These are phyloP conservation scores for Coemansia sp. DNA, from an alignment of 192 early-diverging fungal genomes.

Conservation along the genomic window DNA sequence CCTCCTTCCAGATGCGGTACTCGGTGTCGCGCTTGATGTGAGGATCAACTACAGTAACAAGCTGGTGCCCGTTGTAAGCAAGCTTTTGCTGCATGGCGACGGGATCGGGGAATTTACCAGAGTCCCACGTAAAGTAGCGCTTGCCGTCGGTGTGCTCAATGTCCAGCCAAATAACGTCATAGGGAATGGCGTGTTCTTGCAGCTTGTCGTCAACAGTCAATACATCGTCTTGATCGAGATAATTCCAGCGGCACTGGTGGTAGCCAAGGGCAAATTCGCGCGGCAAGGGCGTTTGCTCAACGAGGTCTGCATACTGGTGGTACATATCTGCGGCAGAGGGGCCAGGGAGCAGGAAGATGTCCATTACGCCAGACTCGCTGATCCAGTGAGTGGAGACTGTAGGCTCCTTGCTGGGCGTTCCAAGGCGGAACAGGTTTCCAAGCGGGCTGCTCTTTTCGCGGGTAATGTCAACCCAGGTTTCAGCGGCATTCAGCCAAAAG, in stretches of 20 bases:
- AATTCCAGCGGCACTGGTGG: slow-evolving; percentile 99
- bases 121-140: slow-evolving; percentile 97
- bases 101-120: slow-evolving; percentile 85
- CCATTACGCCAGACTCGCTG: slow-evolving; percentile 86
- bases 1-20: slow-evolving; percentile 80
- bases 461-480: slow-evolving; percentile 97
- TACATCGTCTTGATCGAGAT: slow-evolving; percentile 88
- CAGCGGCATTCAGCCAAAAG: slow-evolving; percentile 91
- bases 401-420: slow-evolving; percentile 18
- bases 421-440: slow-evolving; percentile 31
- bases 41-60: slow-evolving; percentile 96
- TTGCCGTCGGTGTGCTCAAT: slow-evolving; percentile 99
- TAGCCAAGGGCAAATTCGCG: slow-evolving; percentile 88
- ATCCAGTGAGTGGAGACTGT: slow-evolving; percentile 80
- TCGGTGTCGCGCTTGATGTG: slow-evolving; percentile 86
- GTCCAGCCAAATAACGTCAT: slow-evolving; percentile 98
- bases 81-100: slow-evolving; percentile 78
- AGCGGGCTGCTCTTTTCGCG: slow-evolving; percentile 53
- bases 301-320: slow-evolving; percentile 69
- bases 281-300: slow-evolving; percentile 81
- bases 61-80: slow-evolving; percentile 65
- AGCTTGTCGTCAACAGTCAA: slow-evolving; percentile 79
- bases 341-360: slow-evolving; percentile 84
- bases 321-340: slow-evolving; percentile 66
- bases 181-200: slow-evolving; percentile 89